phyloP scores from a whole-genome alignment of 2,329 filamentous ascomycete species.

The Myriosclerotinia duriaeana region DNA sequence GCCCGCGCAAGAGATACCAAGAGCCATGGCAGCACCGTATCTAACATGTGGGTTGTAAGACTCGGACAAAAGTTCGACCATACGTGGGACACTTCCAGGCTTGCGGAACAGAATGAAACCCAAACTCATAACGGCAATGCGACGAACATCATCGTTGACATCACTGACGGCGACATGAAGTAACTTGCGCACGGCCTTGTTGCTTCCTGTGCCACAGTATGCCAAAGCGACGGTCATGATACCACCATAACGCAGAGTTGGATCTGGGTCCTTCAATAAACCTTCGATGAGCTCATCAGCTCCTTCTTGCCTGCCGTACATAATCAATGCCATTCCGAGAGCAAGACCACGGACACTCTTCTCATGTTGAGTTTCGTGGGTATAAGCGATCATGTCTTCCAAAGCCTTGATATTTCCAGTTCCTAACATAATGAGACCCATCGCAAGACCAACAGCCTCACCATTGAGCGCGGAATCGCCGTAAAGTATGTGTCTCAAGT shows the following conservation, averaged over 20 bases:
- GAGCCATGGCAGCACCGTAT: slow-evolving; percentile 96
- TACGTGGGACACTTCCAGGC: slow-evolving; percentile 92
- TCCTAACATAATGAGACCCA: slow-evolving; percentile 97
- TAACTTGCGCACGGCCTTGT: slow-evolving; percentile 95
- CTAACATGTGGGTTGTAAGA: slow-evolving; percentile 98
- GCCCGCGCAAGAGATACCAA: slow-evolving; percentile 96
- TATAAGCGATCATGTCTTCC: slow-evolving; percentile 96
- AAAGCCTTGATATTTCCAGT: slow-evolving; percentile 93
- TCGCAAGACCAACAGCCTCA: slow-evolving; percentile 90
- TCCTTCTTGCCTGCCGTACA: slow-evolving; percentile 93
- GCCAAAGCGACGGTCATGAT: slow-evolving; percentile 98
- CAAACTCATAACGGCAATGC: slow-evolving; percentile 94
- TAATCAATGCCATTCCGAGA: slow-evolving; percentile 95
- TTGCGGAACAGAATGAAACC: slow-evolving; percentile 99
- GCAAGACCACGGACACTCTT: slow-evolving; percentile 97
- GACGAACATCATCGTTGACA: slow-evolving; percentile 94
- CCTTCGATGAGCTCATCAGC: slow-evolving; percentile 94
- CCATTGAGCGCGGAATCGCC: slow-evolving; percentile 94
- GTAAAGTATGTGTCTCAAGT: slow-evolving; percentile 84
- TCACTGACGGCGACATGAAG: slow-evolving; percentile 96
- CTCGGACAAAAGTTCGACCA: slow-evolving; percentile 97
- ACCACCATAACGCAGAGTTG: slow-evolving; percentile 90
- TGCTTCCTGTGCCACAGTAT: slow-evolving; percentile 96
- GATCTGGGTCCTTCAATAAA: slow-evolving; percentile 88
- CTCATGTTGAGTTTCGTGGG: slow-evolving; percentile 96